Evolutionary conservation across 1,284 basidiomycete genomes (phyloP).

Genomic region (Boletus subluridellus): DNA sequence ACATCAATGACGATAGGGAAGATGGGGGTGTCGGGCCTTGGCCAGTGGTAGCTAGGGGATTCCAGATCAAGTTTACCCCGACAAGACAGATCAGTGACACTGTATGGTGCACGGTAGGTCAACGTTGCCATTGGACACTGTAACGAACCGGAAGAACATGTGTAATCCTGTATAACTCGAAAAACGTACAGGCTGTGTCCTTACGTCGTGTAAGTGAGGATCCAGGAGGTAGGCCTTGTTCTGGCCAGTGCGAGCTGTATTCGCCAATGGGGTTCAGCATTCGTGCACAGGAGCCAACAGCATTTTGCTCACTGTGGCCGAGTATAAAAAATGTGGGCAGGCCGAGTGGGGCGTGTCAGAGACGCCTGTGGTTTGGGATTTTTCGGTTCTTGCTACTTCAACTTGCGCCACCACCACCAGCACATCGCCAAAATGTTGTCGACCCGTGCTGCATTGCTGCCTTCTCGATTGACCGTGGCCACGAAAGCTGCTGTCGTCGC

Average conservation of each 20-base stretch:
- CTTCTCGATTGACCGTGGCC: conserved; percentile 21
- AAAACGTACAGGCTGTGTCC: neutral
- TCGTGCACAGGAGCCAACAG: conserved; percentile 25
- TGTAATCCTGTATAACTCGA: conserved; percentile 2
- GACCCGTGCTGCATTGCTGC: conserved; percentile 20
- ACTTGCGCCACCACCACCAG: conserved; percentile 7
- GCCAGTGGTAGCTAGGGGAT: neutral
- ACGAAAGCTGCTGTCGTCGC: conserved; percentile 41
- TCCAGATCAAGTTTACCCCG: neutral
- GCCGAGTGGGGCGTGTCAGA: neutral
- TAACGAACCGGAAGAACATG: neutral
- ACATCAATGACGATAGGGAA: neutral
- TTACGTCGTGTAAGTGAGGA: neutral
- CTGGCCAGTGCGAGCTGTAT: conserved; percentile 11
- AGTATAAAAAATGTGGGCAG: conserved; percentile 4
- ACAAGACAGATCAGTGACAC: neutral
- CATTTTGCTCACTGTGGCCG: conserved; percentile 16
- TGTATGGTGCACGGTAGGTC: neutral
- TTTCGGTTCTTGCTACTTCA: neutral
- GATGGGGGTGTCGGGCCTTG: neutral
- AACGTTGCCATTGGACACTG: neutral
- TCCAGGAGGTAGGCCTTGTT: neutral
- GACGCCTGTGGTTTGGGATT: neutral
- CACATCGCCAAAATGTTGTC: conserved; percentile 24
- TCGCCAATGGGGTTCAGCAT: conserved; percentile 8